These are phyloP conservation scores for Plasmodium berghei DNA, from an alignment of 169 alveolate genomes.

Conservation along the genomic window DNA sequence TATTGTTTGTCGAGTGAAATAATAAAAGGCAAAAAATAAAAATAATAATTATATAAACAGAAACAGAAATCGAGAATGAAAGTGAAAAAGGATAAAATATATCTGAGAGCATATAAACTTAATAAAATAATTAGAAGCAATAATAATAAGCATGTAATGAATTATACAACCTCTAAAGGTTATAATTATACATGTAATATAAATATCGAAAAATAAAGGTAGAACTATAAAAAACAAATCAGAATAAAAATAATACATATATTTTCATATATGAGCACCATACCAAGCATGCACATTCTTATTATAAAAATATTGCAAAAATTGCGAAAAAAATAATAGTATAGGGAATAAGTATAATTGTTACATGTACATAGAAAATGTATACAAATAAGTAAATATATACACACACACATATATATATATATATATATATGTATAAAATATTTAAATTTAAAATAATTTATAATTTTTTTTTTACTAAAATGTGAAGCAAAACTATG, in stretches of 20 bases:
- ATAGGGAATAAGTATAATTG: neutral
- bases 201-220: neutral
- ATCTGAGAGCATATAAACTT: neutral
- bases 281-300: no score
- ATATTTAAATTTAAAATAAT: slow-evolving; percentile 54
- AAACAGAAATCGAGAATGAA: neutral
- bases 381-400: neutral
- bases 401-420: slow-evolving; percentile 1
- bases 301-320: no score
- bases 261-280: no score
- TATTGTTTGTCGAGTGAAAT: neutral
- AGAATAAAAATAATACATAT: no score
- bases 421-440: slow-evolving; percentile 15
- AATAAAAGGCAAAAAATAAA: slow-evolving; percentile 14
- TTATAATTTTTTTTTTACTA: neutral
- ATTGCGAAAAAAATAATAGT: neutral
- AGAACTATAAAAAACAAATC: neutral
- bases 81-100: neutral
- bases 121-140: neutral
- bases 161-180: neutral
- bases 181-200: neutral
- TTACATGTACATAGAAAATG: neutral
- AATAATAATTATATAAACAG: slow-evolving; percentile 8
- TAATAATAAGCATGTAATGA: neutral
- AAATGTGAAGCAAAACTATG: no score